Percentiles rank a stretch among this genome's conserved stretches.
Conservation (phyloP, 352 stramenopile genomes). For the Globisporangium cederbergense region DNA sequence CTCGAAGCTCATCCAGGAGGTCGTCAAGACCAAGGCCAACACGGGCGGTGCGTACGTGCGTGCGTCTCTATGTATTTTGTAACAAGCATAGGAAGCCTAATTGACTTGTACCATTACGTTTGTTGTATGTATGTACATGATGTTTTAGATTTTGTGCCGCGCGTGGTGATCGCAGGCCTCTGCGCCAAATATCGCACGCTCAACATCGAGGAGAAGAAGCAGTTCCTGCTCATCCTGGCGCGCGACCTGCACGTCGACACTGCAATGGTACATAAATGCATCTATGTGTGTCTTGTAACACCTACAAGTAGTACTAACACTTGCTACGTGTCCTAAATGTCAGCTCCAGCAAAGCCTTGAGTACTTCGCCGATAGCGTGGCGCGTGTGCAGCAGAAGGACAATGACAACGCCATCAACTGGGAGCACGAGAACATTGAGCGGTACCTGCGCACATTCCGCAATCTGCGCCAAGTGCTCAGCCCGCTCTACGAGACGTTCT, state of each 20-base stretch:
- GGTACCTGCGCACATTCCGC: constrained; percentile 70
- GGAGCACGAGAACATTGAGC: constrained; percentile 69
- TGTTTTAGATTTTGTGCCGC: constrained; percentile 71
- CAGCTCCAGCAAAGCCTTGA: constrained; percentile 51
- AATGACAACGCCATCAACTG: constrained; percentile 35
- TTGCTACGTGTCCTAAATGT: too few species aligned
- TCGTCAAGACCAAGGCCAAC: constrained; percentile 65
- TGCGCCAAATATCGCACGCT: constrained; percentile 60
- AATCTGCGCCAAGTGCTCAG: constrained; percentile 52
- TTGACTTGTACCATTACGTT: not conserved
- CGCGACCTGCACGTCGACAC: constrained; percentile 71
- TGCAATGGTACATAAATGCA: constrained; percentile 23
- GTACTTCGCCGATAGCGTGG: constrained; percentile 54
- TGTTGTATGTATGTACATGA: not conserved
- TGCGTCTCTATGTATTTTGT: not conserved
- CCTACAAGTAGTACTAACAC: not conserved
- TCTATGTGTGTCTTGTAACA: not conserved
- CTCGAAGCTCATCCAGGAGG: constrained; percentile 65
- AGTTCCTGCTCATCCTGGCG: constrained; percentile 76
- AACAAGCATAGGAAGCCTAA: not conserved
- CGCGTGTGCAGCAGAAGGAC: constrained; percentile 38
- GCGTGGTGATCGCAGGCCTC: constrained; percentile 63
- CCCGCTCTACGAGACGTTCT: constrained; percentile 78
- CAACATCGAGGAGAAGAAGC: constrained; percentile 77
- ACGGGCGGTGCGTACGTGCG: constrained; percentile 39